Percentiles rank a stretch among this genome's conserved stretches.
phyloP scores from a whole-genome alignment of 345 rosid species.

The Bruguiera parviflora region DNA sequence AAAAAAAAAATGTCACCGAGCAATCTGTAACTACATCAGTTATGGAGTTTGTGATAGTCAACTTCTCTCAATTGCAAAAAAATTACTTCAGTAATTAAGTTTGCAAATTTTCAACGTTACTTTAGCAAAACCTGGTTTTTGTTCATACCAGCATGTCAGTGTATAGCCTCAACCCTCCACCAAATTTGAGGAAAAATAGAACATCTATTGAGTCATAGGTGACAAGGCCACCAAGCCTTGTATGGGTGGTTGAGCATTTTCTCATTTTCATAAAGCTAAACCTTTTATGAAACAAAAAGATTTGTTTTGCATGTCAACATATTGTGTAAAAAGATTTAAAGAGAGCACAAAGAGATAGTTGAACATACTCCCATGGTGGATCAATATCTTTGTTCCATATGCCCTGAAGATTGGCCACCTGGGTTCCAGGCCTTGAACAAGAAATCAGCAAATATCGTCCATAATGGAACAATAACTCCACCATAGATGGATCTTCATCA shows the following conservation, averaged over 20 bases:
- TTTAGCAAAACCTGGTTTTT: not conserved
- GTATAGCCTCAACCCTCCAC: not conserved
- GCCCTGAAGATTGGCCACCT: slow-evolving; percentile 88
- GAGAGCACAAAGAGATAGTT: slow-evolving; percentile 2
- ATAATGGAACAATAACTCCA: slow-evolving; percentile 78
- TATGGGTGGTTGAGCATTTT: not conserved
- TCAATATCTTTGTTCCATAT: slow-evolving; percentile 81
- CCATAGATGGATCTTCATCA: slow-evolving; percentile 82
- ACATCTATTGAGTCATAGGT: not conserved
- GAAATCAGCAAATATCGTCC: slow-evolving; percentile 88
- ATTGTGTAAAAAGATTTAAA: slow-evolving; percentile 10
- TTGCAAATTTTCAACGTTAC: not conserved
- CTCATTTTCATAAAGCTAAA: no score
- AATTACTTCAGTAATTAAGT: not conserved
- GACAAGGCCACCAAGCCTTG: not conserved
- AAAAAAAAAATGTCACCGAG: no score
- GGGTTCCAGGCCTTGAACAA: slow-evolving; percentile 87
- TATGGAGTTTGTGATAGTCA: not conserved
- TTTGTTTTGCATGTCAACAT: not conserved
- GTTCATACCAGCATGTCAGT: not conserved
- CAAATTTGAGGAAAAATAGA: not conserved
- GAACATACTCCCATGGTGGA: slow-evolving; percentile 88
- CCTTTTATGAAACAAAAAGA: not conserved
- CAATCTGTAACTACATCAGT: no score
- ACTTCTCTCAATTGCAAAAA: not conserved